Base-by-base conservation (phyloP, 2,329 filamentous ascomycete genomes). In the Amauroascus niger region DNA sequence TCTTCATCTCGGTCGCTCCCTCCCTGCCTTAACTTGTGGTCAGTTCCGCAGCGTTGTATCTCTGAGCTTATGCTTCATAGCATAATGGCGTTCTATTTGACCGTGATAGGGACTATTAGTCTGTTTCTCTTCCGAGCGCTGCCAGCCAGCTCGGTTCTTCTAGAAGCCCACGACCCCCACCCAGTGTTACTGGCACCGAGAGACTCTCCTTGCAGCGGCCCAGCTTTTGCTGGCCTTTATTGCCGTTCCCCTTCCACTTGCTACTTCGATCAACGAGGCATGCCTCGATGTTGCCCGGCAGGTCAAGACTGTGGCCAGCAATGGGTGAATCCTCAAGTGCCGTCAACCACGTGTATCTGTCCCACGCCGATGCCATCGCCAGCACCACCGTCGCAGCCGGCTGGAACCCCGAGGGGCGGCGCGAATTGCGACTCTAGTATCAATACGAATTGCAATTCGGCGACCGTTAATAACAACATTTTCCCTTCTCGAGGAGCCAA, bases 201-300 rank as follows among this genome's bases (percentile, higher is more conserved):
- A 43, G 47, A 22, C 30, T 43, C 39, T 16, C 39, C 52, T 20
- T 57, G 52, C 55, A 52, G 44, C 13, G 32, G 49, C n/a, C 30
- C 30, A 6, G 48, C 43, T 16, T 57, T 51, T 37, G 18, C 33
- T 1, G 45, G 30, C 3, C 20, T 54, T 14, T 46, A 47, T 18
- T 57, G 55, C 37, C 52, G 32, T 30, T 30, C 52, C 18, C 55
- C 55, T n/a, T 54, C 52, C 1, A 48, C 49, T 48, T 65, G 64
- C 58, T 64, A 61, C 57, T 56, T 59, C 22, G 57, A 65, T 44
- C 57, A 61, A 22, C 54, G 60, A n/a, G 61, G 63, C 6, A 46
- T 53, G 2, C 58, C 63, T 8, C 61, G 57, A 14, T 65, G 63
- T 53, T 65, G 63, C 58, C 61, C 62, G 1, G 52, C 58, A 22